A percentile compares a stretch with the other conserved stretches of the same genome.
These are phyloP conservation scores for Lactuca sativa DNA, from an alignment of 129 eudicot genomes.

Conservation along the genomic window DNA sequence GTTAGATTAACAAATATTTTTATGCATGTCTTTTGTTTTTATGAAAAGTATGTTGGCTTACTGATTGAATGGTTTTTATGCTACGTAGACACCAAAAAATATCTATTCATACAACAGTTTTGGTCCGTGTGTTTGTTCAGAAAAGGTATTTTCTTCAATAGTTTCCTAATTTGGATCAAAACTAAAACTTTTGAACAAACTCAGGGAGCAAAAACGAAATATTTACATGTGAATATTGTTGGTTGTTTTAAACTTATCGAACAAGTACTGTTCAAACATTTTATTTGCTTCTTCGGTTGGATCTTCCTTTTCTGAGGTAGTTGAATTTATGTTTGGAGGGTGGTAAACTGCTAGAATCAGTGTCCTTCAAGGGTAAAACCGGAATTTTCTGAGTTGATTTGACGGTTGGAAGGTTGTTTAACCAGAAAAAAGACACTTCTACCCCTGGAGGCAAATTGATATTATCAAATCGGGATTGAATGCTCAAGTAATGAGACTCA, in stretches of 20 bases:
- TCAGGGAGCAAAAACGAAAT: too few species aligned
- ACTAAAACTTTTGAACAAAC: too few species aligned
- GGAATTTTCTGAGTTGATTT: slow-evolving; percentile 20
- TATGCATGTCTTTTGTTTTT: too few species aligned
- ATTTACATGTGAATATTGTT: too few species aligned
- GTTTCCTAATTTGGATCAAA: too few species aligned
- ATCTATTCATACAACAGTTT: too few species aligned
- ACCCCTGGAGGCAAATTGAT: slow-evolving; percentile 73
- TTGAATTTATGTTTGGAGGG: slow-evolving; percentile 7
- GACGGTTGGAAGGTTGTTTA: slow-evolving; percentile 24
- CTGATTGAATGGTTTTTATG: too few species aligned
- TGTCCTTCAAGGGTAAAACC: slow-evolving; percentile 8
- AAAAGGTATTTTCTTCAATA: too few species aligned
- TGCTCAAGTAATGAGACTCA: slow-evolving; percentile 44
- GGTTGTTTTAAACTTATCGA: slow-evolving; percentile 16
- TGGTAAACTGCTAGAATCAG: slow-evolving; percentile 52
- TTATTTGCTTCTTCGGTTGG: slow-evolving; percentile 38
- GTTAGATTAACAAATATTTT: too few species aligned
- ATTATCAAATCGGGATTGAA: slow-evolving; percentile 79
- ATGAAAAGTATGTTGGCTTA: too few species aligned
- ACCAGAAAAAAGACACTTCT: slow-evolving; percentile 68
- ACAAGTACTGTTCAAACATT: slow-evolving; percentile 31
- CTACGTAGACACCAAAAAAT: too few species aligned
- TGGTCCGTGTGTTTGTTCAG: too few species aligned
- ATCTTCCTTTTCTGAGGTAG: slow-evolving; percentile 30